Conservation (phyloP, 2,329 filamentous ascomycete species). For the Onygenales sp. region DNA sequence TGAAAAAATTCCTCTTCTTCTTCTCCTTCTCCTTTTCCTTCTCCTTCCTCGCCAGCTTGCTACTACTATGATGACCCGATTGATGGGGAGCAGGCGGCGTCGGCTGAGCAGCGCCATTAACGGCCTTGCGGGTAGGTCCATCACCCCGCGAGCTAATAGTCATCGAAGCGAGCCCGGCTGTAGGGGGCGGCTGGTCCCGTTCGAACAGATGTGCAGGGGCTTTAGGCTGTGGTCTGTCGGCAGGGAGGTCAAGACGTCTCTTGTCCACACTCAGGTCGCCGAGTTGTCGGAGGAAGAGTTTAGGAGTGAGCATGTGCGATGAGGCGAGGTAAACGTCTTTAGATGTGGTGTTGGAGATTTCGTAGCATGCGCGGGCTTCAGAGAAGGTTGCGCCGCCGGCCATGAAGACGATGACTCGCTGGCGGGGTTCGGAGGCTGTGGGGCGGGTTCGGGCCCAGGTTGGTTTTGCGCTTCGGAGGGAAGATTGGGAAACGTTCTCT, state of each 20-base stretch:
- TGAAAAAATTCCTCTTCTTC: slow-evolving; percentile 51
- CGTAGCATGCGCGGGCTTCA: slow-evolving; percentile 82
- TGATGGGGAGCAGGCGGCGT: background rate
- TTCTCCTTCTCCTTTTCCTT: slow-evolving; percentile 39
- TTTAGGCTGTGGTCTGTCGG: slow-evolving; percentile 68
- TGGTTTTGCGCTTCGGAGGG: slow-evolving; percentile 81
- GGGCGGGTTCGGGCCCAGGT: slow-evolving; percentile 85
- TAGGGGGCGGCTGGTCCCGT: slow-evolving; percentile 44
- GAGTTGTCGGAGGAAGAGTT: slow-evolving; percentile 73
- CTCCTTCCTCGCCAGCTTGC: slow-evolving; percentile 42
- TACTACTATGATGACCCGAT: background rate
- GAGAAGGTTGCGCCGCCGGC: slow-evolving; percentile 92
- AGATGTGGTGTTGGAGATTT: slow-evolving; percentile 61
- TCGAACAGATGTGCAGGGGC: slow-evolving; percentile 83
- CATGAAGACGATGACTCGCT: slow-evolving; percentile 88
- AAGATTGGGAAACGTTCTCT: slow-evolving; percentile 55
- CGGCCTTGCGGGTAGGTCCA: slow-evolving; percentile 5
- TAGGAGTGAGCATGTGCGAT: slow-evolving; percentile 84
- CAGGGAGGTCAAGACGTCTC: slow-evolving; percentile 67
- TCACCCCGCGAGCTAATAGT: slow-evolving; percentile 26
- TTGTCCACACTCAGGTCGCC: slow-evolving; percentile 68
- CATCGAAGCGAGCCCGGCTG: slow-evolving; percentile 26
- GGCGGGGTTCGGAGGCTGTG: slow-evolving; percentile 67
- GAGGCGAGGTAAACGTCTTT: slow-evolving; percentile 83
- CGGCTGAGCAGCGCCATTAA: slow-evolving; percentile 4